These are phyloP conservation scores for Arbutus unedo DNA, from an alignment of 148 eudicot species.

Conservation along the genomic window DNA sequence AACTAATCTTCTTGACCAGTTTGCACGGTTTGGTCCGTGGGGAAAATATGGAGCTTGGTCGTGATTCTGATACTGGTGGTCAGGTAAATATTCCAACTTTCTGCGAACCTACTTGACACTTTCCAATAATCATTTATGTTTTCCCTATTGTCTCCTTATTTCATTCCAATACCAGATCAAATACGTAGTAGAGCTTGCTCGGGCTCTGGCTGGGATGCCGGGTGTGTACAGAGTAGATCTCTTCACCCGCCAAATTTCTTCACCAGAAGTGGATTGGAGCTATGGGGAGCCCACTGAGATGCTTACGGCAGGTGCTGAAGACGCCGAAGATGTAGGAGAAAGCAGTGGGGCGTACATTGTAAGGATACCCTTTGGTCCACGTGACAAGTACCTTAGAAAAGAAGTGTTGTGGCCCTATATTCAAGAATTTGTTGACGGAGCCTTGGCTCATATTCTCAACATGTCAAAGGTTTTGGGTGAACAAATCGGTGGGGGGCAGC, in stretches of 20 bases:
- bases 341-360: constrained; percentile 74
- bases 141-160: constrained; percentile 2
- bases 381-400: constrained; percentile 56
- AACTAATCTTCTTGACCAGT: constrained; percentile 31
- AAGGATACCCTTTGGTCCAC: constrained; percentile 72
- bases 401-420: constrained; percentile 68
- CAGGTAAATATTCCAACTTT: constrained; percentile 40
- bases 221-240: constrained; percentile 77
- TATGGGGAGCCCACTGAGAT: constrained; percentile 80
- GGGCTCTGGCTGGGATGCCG: constrained; percentile 64
- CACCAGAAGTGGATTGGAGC: constrained; percentile 77
- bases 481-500: constrained; percentile 63
- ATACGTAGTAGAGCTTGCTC: constrained; percentile 78
- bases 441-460: constrained; percentile 64
- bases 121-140: not conserved
- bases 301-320: constrained; percentile 47
- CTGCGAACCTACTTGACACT: not conserved
- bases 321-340: constrained; percentile 56
- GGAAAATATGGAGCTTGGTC: constrained; percentile 80
- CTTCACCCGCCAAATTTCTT: constrained; percentile 67
- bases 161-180: constrained; percentile 42
- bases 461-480: constrained; percentile 72
- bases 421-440: constrained; percentile 79
- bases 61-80: constrained; percentile 80
- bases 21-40: constrained; percentile 83